A percentile compares a stretch with the other conserved stretches of the same genome.
These are phyloP conservation scores for Macrotyloma uniflorum DNA, from an alignment of 306 rosid genomes.

Conservation along the genomic window DNA sequence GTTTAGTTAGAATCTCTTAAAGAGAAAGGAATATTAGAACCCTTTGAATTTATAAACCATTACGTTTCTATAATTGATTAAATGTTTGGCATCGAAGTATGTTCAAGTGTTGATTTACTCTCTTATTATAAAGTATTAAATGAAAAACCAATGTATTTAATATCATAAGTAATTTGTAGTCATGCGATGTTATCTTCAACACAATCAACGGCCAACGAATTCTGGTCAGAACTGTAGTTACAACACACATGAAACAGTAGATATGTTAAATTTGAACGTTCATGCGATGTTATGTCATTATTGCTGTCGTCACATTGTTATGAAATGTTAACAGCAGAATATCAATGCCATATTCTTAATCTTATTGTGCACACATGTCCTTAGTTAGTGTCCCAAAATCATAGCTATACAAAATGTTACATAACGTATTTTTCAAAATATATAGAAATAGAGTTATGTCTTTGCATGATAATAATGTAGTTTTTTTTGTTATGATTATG, in stretches of 20 bases:
- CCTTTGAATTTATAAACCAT: not conserved
- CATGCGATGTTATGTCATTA: constrained; percentile 3
- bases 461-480: too few species aligned
- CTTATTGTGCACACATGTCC: constrained; percentile 12
- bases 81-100: not conserved
- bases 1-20: not conserved
- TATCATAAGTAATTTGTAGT: not conserved
- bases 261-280: not conserved
- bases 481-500: not conserved
- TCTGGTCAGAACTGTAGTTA: constrained; percentile 4
- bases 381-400: not conserved
- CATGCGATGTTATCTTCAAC: too few species aligned
- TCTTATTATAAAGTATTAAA: not conserved
- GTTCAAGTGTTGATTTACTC: not conserved
- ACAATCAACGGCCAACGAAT: too few species aligned
- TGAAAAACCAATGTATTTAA: not conserved
- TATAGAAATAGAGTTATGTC: not conserved
- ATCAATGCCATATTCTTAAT: constrained; percentile 31
- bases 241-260: constrained; percentile 23
- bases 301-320: not conserved
- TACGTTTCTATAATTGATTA: not conserved
- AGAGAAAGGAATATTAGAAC: not conserved
- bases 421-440: not conserved
- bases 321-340: constrained; percentile 13
- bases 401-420: not conserved